Evolutionary conservation across 148 eudicot species (phyloP).

Genomic region (Cornus kousa): DNA sequence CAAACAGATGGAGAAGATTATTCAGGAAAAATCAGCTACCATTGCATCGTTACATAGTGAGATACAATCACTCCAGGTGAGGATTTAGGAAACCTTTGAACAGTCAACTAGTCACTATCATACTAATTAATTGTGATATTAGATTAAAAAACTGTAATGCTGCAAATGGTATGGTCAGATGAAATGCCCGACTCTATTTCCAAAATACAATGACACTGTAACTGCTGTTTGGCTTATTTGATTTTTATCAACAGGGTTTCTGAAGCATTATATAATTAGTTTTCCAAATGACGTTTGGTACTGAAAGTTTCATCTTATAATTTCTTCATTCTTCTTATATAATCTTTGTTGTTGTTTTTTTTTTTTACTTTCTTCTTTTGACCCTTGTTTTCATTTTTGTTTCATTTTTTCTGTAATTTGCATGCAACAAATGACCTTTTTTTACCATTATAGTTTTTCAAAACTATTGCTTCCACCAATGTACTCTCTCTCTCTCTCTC

Average conservation of each 20-base stretch:
- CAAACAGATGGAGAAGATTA: constrained; percentile 34
- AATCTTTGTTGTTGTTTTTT: not conserved
- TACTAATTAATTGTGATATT: not conserved
- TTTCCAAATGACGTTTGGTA: not conserved
- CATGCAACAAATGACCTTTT: not conserved
- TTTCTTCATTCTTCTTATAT: not conserved
- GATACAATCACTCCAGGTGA: constrained; percentile 43
- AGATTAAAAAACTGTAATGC: not conserved
- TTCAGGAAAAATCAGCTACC: constrained; percentile 47
- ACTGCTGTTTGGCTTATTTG: not conserved
- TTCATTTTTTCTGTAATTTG: not conserved
- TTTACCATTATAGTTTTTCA: not conserved
- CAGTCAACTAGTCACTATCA: not conserved
- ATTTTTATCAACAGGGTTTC: not conserved
- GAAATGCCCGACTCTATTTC: not conserved
- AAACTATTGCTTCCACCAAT: not conserved
- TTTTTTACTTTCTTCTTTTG: not conserved
- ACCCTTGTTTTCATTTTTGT: too few species aligned
- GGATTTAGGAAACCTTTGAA: not conserved
- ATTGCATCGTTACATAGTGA: constrained; percentile 45
- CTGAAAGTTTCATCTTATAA: not conserved
- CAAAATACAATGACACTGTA: not conserved
- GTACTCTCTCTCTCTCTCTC: not conserved
- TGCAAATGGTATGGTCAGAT: not conserved
- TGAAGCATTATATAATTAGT: not conserved